Base-by-base conservation (phyloP, 2,329 filamentous ascomycete genomes). In the Fusarium marasasianum region DNA sequence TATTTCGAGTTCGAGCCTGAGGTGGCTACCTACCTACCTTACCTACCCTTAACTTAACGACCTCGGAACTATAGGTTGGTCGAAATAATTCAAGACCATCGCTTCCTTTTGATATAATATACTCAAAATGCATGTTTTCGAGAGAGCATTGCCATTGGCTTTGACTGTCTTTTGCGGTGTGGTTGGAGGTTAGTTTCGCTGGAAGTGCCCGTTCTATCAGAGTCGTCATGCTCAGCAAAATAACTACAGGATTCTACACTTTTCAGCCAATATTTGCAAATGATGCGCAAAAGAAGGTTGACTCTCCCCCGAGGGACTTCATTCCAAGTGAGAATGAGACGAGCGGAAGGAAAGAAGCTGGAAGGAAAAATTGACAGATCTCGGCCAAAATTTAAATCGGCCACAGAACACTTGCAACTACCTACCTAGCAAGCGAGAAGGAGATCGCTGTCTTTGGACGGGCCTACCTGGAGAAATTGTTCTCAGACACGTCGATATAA, bases 151-250 rank as follows among this genome's bases (percentile, higher is more conserved):
- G 33, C 82, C 82, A 13, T 58, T 82, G 56, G 82, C 79, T 29
- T 69, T 84, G 40, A 80, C 82, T 18, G 71, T 81, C 15, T 83
- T 84, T 63, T 83, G 78, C 31, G 82, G 82, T 37, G 79, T 84
- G 37, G 66, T 82, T 47, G 81, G 82, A 66, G 82, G 82, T 83
- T 41, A 64, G 80, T 76, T 56, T n/a, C 12, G 24, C 31, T 26
- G 24, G n/a, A 51, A 51, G 17, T 35, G n/a, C 35, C 37, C n/a
- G 20, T 17, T 31, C 15, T 31, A 35, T 54, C 33, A 14, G 33
- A 54, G 8, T 51, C 24, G 26, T 33, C 26, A 66, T 48, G 35
- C 67, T 71, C 45, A 78, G 54, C 38, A 11, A 29, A n/a, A 8
- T 8, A 29, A n/a, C 6, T 8, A 11, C 59, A 84, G 82, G 82